phyloP scores from a whole-genome alignment of 192 early-diverging fungal species.

The Linnemannia zychae region DNA sequence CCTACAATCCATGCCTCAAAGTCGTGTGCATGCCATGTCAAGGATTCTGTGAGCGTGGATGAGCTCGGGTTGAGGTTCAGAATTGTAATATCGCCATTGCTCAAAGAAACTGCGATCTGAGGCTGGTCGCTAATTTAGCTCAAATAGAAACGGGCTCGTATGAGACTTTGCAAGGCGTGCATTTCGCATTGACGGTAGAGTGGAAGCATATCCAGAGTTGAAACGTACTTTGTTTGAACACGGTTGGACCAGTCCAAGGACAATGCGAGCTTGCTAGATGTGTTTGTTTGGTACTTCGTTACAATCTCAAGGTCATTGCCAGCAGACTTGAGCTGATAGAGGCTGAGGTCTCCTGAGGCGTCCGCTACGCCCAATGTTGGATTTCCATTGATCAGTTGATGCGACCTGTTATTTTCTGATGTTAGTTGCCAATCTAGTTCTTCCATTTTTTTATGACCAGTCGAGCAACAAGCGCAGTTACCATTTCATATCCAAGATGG shows the following conservation, averaged over 20 bases:
- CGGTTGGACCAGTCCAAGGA: conserved; percentile 94
- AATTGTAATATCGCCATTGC: conserved; percentile 78
- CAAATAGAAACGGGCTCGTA: background rate
- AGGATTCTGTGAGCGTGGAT: conserved; percentile 30
- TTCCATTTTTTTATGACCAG: background rate
- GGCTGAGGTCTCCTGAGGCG: conserved; percentile 67
- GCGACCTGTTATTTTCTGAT: conserved; percentile 60
- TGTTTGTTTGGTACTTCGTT: conserved; percentile 54
- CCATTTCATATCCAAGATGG: conserved; percentile 85
- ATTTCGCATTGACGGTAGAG: background rate
- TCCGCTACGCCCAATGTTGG: conserved; percentile 72
- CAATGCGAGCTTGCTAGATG: conserved; percentile 76
- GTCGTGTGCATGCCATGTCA: conserved; percentile 86
- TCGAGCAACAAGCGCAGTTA: background rate
- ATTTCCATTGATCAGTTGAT: conserved; percentile 62
- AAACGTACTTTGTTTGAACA: conserved; percentile 29
- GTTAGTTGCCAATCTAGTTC: conserved; percentile 5
- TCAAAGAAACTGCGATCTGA: conserved; percentile 77
- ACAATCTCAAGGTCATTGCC: conserved; percentile 41
- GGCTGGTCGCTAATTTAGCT: conserved; percentile 23
- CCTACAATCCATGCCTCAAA: conserved; percentile 94
- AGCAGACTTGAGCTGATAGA: conserved; percentile 60
- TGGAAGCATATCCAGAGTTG: background rate
- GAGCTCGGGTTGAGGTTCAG: conserved; percentile 62
- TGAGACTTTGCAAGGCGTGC: background rate